Evolutionary conservation across 2,329 filamentous ascomycete genomes (phyloP).

Genomic region (Talaromyces rugulosus): DNA sequence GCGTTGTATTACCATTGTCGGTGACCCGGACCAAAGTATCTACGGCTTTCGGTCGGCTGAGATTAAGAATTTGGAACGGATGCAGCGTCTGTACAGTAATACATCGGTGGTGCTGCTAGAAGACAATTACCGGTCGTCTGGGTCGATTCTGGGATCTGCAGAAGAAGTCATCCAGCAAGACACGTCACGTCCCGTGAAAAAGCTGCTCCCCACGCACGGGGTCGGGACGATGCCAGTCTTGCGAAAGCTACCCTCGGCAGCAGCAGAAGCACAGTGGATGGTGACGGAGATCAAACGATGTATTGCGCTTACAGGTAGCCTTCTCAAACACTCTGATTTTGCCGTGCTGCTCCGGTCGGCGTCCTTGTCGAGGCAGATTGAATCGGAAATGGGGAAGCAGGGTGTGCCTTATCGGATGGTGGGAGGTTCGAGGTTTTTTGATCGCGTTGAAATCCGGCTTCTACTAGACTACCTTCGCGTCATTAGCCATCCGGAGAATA

Average conservation of each 20-base stretch:
- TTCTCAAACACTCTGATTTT: constrained; percentile 72
- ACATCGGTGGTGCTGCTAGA: constrained; percentile 81
- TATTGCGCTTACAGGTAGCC: constrained; percentile 64
- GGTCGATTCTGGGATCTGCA: constrained; percentile 73
- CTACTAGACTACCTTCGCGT: constrained; percentile 84
- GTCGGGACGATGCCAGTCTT: constrained; percentile 77
- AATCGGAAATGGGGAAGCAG: constrained; percentile 72
- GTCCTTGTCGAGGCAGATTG: constrained; percentile 76
- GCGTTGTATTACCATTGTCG: constrained; percentile 85
- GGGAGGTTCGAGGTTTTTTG: constrained; percentile 85
- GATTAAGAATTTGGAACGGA: constrained; percentile 76
- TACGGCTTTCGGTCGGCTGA: constrained; percentile 95
- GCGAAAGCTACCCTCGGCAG: constrained; percentile 65
- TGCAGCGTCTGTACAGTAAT: constrained; percentile 71
- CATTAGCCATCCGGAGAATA: constrained; percentile 78
- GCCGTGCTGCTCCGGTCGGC: constrained; percentile 85
- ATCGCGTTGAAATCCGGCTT: constrained; percentile 81
- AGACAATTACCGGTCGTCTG: constrained; percentile 92
- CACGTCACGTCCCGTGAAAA: constrained; percentile 71
- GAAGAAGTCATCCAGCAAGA: constrained; percentile 90
- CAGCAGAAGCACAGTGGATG: constrained; percentile 81
- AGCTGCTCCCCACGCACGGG: constrained; percentile 72
- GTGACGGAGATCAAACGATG: constrained; percentile 74
- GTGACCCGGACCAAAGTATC: constrained; percentile 96
- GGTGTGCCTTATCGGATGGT: constrained; percentile 91